Evolutionary conservation across 371 early-diverging fungal genomes (phyloP), one percentile per base, ranked within the genome.

Genomic region (Rozella allomycis): DNA sequence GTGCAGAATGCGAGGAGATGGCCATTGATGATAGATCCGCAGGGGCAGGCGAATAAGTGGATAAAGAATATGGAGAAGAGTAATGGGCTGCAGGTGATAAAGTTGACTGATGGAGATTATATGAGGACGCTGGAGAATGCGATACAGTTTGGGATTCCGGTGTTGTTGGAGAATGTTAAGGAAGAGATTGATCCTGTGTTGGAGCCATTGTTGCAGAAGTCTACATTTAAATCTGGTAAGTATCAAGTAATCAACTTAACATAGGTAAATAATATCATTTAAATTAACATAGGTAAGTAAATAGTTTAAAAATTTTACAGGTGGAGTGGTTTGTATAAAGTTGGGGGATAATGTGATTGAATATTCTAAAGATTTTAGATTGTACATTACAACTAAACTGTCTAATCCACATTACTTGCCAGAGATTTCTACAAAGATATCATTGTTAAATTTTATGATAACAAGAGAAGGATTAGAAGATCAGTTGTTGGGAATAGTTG

Each of bases 331-430:
- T 16, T 56, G 55, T 26, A 63, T 63, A 23, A 37, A 54, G 5
- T 43, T 63, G 11, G 64, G 64, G 18, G 64, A 63, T 33, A 54
- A 58, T 7, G 55, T 63, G 6, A 49, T 63, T n/a, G 64, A 63
- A 31, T 63, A 60, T 40, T 43, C 54, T 11, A 49, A 45, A 8
- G 49, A 38, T 23, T 63, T 63, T 42, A 33, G 50, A 21, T 46
- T 63, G 11, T 63, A 63, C 40, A 60, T 63, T 27, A 63, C 63
- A 0, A 64, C 65, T 1, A 64, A 64, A 34, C 47, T 64, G 7
- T 31, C 59, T n/a, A 64, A 64, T 37, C 65, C 65, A 4, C 65
- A 64, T 37, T 64, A 64, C 35, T 35, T 59, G 12, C 65, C 65
- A 0, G 65, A 64, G 37, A 38, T 58, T 1, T 40, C 49, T 3